Percentiles rank a stretch among this genome's conserved stretches.
Conservation (phyloP, 805 yeast species). For the Cyberlindnera sargentensis region DNA sequence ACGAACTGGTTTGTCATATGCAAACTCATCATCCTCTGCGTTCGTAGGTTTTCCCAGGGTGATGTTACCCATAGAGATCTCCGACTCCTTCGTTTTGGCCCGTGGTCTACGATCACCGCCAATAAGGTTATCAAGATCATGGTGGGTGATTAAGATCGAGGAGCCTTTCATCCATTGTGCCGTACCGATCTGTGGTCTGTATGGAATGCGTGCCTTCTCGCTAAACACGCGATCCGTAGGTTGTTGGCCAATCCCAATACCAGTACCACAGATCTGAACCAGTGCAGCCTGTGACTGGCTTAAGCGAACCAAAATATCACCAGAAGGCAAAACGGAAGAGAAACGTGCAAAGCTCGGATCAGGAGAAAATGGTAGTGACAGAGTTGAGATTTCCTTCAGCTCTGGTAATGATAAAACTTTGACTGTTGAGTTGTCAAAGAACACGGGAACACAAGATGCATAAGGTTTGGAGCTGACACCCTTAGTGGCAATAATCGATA, state of each 20-base stretch:
- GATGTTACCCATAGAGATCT: constrained; percentile 41
- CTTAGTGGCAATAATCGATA: constrained; percentile 34
- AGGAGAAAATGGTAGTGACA: constrained; percentile 37
- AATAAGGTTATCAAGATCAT: constrained; percentile 58
- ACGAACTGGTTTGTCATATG: constrained; percentile 44
- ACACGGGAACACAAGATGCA: constrained; percentile 42
- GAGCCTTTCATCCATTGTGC: constrained; percentile 85
- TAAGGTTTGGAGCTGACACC: constrained; percentile 21
- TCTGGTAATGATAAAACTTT: constrained; percentile 51
- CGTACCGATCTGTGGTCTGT: constrained; percentile 73
- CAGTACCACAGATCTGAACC: constrained; percentile 20
- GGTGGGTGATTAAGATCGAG: constrained; percentile 42
- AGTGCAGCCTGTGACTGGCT: constrained; percentile 48
- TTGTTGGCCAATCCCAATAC: background rate
- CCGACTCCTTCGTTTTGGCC: constrained; percentile 53
- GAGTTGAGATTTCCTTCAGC: constrained; percentile 46
- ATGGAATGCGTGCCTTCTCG: constrained; percentile 59
- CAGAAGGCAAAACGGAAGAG: constrained; percentile 43
- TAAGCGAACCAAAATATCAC: constrained; percentile 52
- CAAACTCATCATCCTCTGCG: constrained; percentile 15
- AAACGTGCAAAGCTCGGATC: constrained; percentile 34
- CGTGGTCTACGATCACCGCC: constrained; percentile 71
- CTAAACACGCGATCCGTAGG: constrained; percentile 61
- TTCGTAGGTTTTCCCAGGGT: constrained; percentile 12
- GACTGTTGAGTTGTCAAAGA: constrained; percentile 41